Base-by-base conservation (phyloP, 768 basidiomycete species). In the Lentinula sp. region DNA sequence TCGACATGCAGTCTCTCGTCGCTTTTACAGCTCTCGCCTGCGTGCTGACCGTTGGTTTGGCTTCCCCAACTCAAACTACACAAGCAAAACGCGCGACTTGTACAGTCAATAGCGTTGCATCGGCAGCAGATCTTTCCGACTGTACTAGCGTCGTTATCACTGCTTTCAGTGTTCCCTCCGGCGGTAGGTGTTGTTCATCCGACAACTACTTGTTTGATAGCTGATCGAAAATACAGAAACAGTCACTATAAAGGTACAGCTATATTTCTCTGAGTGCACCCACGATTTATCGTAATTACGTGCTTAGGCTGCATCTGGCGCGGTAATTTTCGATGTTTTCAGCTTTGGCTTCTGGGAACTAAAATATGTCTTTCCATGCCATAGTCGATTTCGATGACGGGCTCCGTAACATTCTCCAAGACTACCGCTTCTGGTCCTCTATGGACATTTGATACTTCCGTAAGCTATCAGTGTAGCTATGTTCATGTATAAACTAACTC, bases 1-100 rank as follows among this genome's bases (percentile, higher is more conserved):
- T 43, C 42, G 16, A 43, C 42, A 43, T 43, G 42, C 13, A 18
- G n/a, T 55, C 53, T 55, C 10, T 55, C 10, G 8, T 41, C 37
- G 37, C 53, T 41, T 20, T 55, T 15, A 37, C 4, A 10, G 12
- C 53, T 39, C 9, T 55, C 8, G 53, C 53, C 6, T 35, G 33
- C 23, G 2, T 39, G 16, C 37, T 55, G 3, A 10, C n/a, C n/a
- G 23, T 7, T 10, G n/a, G 20, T 15, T 20, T 41, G 37, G 20
- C 53, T 13, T 33, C 53, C 6, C 53, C 53, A 5, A 55, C 53
- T 37, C 39, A 20, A 7, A 41, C 53, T 7, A 28, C 18, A 3
- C 35, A 35, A n/a, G 53, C 67, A 3, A 66, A 66, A 51, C 63
- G 67, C 8, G 66, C 67, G 23, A 68, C 66, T 35, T 68, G 67